Evolutionary conservation across 2,329 filamentous ascomycete genomes (phyloP), one percentile per base, ranked within the genome.

Genomic region (Ceratocystis albifundus): DNA sequence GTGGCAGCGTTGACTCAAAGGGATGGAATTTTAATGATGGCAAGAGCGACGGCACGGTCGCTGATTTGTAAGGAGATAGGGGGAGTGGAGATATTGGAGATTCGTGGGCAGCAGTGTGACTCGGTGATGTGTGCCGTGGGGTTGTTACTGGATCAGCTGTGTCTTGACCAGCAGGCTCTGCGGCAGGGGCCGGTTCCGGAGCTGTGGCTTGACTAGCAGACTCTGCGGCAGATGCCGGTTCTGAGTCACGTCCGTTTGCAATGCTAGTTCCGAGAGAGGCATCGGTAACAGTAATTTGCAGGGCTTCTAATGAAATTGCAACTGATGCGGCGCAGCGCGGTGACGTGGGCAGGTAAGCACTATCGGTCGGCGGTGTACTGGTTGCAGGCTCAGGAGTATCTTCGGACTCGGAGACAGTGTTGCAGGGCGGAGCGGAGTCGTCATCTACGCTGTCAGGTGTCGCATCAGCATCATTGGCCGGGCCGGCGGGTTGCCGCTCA

Each of bases 211-310:
- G n/a, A 12, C 22, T 53, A 6, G 22, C 48, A 22, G n/a, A 7
- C n/a, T 41, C 36, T 41, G 22, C n/a, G 3, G n/a, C 48, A 50
- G 22, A 12, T 5, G n/a, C 20, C 28, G 22, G 8, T 28, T 4
- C 48, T 10, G 22, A 20, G 3, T 53, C 48, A 25, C 20, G 67
- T 8, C 62, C 62, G 61, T 72, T 71, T 44, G 70, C 70, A n/a
- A 70, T 62, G 65, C 66, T 70, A 25, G 72, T 70, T 17, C 65
- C 69, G 57, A 74, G 72, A 50, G 72, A 69, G 22, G 69, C 70
- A 45, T 72, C 62, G 30, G 66, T 71, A 2, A 74, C 71, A 45
- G 69, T 67, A 28, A 73, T 72, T 32, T 65, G 55, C 28, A 55
- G 64, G 28, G 64, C 55, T 15, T 10, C 48, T 28, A 28, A 3